Evolutionary conservation across 1,139 yeast species (phyloP).

Genomic region (Taphrina deformans): DNA sequence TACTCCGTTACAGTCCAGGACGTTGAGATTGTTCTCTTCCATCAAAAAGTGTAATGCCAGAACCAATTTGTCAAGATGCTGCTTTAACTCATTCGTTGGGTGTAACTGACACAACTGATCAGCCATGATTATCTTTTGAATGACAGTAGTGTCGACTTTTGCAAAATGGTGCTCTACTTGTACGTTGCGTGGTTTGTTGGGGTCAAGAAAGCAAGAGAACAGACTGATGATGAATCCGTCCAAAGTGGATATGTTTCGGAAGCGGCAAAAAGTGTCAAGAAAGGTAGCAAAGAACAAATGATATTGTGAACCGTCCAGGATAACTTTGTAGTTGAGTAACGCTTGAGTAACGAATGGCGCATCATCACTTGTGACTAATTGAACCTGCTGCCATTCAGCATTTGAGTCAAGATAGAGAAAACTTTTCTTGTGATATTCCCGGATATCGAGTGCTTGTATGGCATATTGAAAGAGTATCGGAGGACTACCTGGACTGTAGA

Average conservation of each 20-base stretch:
- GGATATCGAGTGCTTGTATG: background rate
- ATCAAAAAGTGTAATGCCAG: constrained; percentile 70
- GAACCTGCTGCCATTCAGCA: background rate
- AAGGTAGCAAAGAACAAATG: background rate
- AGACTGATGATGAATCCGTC: background rate
- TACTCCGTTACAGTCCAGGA: constrained; percentile 48
- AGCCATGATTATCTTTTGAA: constrained; percentile 36
- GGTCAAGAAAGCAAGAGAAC: constrained; percentile 10
- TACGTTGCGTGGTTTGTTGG: background rate
- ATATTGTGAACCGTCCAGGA: background rate
- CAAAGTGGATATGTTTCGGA: background rate
- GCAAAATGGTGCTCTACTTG: constrained; percentile 38
- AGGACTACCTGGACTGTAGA: background rate
- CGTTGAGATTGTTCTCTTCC: constrained; percentile 69
- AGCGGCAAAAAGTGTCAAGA: background rate
- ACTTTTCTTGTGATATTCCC: background rate
- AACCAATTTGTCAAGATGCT: constrained; percentile 62
- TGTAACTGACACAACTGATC: constrained; percentile 41
- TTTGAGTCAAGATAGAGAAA: background rate
- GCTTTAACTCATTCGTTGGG: constrained; percentile 50
- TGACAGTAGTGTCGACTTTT: background rate
- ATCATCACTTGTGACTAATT: background rate
- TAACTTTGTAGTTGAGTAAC: background rate
- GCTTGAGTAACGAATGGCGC: background rate
- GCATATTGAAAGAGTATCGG: background rate